These are phyloP conservation scores for Ogataea allantospora DNA, from an alignment of 805 yeast species.

Conservation along the genomic window DNA sequence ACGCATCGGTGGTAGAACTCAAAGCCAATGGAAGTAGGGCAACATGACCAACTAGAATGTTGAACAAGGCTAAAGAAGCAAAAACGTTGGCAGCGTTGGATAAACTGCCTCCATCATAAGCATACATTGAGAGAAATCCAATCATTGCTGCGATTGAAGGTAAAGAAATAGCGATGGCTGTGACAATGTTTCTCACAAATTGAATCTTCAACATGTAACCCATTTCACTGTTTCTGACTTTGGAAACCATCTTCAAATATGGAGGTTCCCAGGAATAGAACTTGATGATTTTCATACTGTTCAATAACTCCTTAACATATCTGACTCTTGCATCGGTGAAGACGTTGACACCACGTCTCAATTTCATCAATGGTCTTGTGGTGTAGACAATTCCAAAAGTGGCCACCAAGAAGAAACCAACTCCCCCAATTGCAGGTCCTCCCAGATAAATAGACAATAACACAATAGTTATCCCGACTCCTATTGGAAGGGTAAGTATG, in stretches of 20 bases:
- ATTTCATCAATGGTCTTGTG: slow-evolving; percentile 51
- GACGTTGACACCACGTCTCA: slow-evolving; percentile 56
- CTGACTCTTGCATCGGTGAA: slow-evolving; percentile 77
- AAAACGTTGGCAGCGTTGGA: slow-evolving; percentile 62
- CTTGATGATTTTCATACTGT: slow-evolving; percentile 77
- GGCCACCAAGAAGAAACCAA: slow-evolving; percentile 53
- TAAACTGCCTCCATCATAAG: slow-evolving; percentile 31
- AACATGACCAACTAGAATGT: slow-evolving; percentile 58
- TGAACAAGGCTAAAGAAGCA: slow-evolving; percentile 68
- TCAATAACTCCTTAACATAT: slow-evolving; percentile 73
- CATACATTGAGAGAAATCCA: slow-evolving; percentile 43
- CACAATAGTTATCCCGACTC: slow-evolving; percentile 60
- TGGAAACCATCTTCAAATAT: slow-evolving; percentile 54
- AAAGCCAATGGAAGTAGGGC: slow-evolving; percentile 70
- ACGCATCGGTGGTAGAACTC: slow-evolving; percentile 66
- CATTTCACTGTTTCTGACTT: slow-evolving; percentile 63
- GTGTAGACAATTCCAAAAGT: slow-evolving; percentile 44
- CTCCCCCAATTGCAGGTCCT: slow-evolving; percentile 68
- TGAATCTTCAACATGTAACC: slow-evolving; percentile 59
- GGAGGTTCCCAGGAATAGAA: slow-evolving; percentile 91
- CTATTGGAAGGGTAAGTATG: slow-evolving; percentile 60
- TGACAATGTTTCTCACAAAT: slow-evolving; percentile 56
- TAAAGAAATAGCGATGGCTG: slow-evolving; percentile 64
- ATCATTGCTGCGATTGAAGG: slow-evolving; percentile 74
- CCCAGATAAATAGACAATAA: slow-evolving; percentile 69